These are phyloP conservation scores for Phialemoniopsis sp. DNA, from an alignment of 2,329 filamentous ascomycete genomes.

Conservation along the genomic window DNA sequence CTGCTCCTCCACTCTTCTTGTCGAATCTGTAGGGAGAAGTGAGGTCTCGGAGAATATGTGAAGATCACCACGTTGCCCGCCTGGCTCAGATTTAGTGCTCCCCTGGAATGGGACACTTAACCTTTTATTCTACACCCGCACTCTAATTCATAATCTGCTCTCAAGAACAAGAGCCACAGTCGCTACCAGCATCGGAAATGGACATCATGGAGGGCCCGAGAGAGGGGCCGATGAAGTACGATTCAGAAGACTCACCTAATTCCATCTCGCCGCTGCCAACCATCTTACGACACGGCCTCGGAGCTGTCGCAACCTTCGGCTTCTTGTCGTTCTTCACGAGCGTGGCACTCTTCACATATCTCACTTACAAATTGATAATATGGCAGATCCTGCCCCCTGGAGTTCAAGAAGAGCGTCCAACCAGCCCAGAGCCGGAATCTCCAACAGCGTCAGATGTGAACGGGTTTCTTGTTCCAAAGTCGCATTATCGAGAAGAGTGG, in stretches of 20 bases:
- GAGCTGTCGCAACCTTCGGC: constrained; percentile 29
- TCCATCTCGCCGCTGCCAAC: constrained; percentile 27
- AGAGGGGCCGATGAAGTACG: constrained; percentile 8
- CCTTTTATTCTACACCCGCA: too few species aligned
- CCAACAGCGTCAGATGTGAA: constrained; percentile 28
- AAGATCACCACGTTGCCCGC: neutral
- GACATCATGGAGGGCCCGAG: constrained; percentile 9
- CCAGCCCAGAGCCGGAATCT: constrained; percentile 21
- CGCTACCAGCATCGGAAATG: constrained; percentile 6
- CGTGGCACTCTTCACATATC: constrained; percentile 23
- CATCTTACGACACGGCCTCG: constrained; percentile 27
- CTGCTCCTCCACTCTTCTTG: too few species aligned
- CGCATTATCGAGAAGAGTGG: neutral
- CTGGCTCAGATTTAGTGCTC: too few species aligned
- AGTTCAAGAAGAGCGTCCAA: neutral
- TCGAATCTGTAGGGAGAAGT: too few species aligned
- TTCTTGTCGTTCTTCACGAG: constrained; percentile 29
- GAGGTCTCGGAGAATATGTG: constrained; percentile 4
- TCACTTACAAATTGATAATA: constrained; percentile 26
- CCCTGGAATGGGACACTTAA: too few species aligned
- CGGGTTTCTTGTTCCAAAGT: constrained; percentile 18
- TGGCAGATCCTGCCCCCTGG: constrained; percentile 22
- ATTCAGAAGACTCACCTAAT: constrained; percentile 18
- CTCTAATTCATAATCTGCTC: neutral
- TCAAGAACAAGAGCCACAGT: neutral